Percentiles rank a stretch among this genome's conserved stretches.
Evolutionary conservation across 73 alveolate genomes (phyloP).

Genomic region (Uronychia setigera): DNA sequence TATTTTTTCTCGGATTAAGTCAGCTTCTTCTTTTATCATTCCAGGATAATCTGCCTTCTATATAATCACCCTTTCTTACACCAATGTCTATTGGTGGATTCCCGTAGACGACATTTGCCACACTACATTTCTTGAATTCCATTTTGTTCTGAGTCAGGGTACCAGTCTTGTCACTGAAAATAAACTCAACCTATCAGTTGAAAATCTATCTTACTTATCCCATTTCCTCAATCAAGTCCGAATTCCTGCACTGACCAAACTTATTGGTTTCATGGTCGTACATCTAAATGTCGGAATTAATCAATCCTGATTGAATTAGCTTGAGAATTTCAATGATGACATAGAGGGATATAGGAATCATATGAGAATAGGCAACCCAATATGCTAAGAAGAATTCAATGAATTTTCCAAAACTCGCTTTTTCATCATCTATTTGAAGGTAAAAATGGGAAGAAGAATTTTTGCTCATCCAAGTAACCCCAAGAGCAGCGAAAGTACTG

Average conservation of each 20-base stretch:
- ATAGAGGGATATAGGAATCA: conserved; percentile 91
- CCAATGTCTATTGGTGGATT: conserved; percentile 21
- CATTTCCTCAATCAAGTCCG: conserved; percentile 91
- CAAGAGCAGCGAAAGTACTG: conserved; percentile 15
- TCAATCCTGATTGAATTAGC: conserved; percentile 73
- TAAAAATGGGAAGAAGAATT: conserved; percentile 42
- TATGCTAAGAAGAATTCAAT: conserved; percentile 45
- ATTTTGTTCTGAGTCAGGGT: conserved; percentile 90
- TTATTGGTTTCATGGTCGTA: conserved; percentile 44
- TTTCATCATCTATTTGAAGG: conserved; percentile 13
- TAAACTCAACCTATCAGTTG: conserved; percentile 73
- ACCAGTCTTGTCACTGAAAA: conserved; percentile 94
- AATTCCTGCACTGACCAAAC: conserved; percentile 80
- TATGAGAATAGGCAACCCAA: conserved; percentile 87
- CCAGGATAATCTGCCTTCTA: conserved; percentile 20
- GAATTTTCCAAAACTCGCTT: conserved; percentile 17
- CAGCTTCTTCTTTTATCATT: conserved; percentile 51
- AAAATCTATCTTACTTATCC: conserved; percentile 53
- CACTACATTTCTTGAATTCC: conserved; percentile 82
- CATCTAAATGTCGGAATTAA: conserved; percentile 60
- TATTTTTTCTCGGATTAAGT: neutral
- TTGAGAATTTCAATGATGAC: conserved; percentile 90
- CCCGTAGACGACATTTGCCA: conserved; percentile 31
- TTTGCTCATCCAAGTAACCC: conserved; percentile 56
- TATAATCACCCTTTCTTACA: conserved; percentile 21